Evolutionary conservation across 345 rosid genomes (phyloP).

Genomic region (Cochlearia excelsa): DNA sequence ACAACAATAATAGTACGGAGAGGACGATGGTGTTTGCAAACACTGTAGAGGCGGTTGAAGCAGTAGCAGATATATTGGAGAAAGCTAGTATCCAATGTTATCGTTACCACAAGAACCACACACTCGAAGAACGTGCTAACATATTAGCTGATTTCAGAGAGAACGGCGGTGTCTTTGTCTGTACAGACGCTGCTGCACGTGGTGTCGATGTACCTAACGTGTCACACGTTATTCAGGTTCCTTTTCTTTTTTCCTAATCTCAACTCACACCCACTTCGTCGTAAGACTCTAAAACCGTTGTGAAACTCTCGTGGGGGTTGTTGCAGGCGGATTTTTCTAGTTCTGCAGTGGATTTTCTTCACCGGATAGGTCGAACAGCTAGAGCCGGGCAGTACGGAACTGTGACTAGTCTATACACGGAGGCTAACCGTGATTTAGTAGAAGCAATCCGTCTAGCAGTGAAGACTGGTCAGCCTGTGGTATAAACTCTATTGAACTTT

Average conservation of each 20-base stretch:
- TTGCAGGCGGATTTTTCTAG: slow-evolving; percentile 96
- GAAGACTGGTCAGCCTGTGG: slow-evolving; percentile 80
- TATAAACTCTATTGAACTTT: slow-evolving; percentile 35
- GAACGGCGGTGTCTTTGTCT: slow-evolving; percentile 80
- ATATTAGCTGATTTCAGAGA: slow-evolving; percentile 63
- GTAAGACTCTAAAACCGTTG: neutral
- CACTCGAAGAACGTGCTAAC: slow-evolving; percentile 75
- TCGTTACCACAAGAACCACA: slow-evolving; percentile 75
- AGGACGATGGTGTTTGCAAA: slow-evolving; percentile 96
- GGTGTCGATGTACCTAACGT: slow-evolving; percentile 95
- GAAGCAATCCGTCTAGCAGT: slow-evolving; percentile 73
- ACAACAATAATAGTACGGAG: slow-evolving; percentile 31
- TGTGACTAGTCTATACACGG: slow-evolving; percentile 86
- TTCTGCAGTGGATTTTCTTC: slow-evolving; percentile 90
- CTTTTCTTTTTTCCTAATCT: slow-evolving; percentile 25
- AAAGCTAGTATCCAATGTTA: slow-evolving; percentile 73
- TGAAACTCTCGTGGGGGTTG: neutral
- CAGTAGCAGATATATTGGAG: slow-evolving; percentile 69
- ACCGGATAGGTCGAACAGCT: slow-evolving; percentile 93
- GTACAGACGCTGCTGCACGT: slow-evolving; percentile 99
- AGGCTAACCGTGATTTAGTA: slow-evolving; percentile 70
- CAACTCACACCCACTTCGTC: slow-evolving; percentile 1
- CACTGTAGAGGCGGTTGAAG: slow-evolving; percentile 87
- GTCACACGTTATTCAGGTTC: slow-evolving; percentile 90
- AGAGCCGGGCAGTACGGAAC: slow-evolving; percentile 91